These are phyloP conservation scores for Backusella tuberculispora DNA, from an alignment of 192 early-diverging fungal species.

Conservation along the genomic window DNA sequence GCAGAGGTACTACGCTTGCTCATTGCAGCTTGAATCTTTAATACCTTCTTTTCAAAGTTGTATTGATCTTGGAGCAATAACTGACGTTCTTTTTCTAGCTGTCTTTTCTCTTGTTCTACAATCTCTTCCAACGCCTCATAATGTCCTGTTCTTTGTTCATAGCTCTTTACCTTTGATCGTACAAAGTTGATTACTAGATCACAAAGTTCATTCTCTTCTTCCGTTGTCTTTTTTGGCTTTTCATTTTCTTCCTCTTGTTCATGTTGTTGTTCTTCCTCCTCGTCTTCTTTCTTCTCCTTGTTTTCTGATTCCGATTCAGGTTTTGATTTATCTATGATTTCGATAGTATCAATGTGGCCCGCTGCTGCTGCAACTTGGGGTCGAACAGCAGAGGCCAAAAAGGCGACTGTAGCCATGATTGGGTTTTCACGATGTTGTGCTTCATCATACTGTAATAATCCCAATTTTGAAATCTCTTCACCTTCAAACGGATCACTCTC, in stretches of 20 bases:
- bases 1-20: neutral
- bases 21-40: conserved; percentile 4
- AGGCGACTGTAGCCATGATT: conserved; percentile 79
- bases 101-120: conserved; percentile 84
- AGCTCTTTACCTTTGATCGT: conserved; percentile 81
- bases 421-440: conserved; percentile 52
- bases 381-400: conserved; percentile 85
- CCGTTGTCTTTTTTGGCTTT: conserved; percentile 47
- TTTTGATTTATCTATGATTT: conserved; percentile 21
- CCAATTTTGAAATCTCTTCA: conserved; percentile 48
- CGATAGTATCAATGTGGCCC: conserved; percentile 51
- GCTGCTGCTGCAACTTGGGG: conserved; percentile 87
- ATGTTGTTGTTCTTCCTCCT: neutral
- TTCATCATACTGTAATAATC: conserved; percentile 69
- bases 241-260: conserved; percentile 13
- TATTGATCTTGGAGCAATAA: conserved; percentile 60
- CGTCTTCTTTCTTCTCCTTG: conserved; percentile 34
- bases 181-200: conserved; percentile 74
- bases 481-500: conserved; percentile 82
- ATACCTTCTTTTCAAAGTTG: conserved; percentile 48
- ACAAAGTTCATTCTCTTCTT: conserved; percentile 80
- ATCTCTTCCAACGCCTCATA: conserved; percentile 89
- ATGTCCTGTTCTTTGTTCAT: conserved; percentile 85
- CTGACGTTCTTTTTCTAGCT: conserved; percentile 73
- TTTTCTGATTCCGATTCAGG: conserved; percentile 23